Evolutionary conservation across 2,329 filamentous ascomycete genomes (phyloP).

Genomic region (Pseudocercospora musae): DNA sequence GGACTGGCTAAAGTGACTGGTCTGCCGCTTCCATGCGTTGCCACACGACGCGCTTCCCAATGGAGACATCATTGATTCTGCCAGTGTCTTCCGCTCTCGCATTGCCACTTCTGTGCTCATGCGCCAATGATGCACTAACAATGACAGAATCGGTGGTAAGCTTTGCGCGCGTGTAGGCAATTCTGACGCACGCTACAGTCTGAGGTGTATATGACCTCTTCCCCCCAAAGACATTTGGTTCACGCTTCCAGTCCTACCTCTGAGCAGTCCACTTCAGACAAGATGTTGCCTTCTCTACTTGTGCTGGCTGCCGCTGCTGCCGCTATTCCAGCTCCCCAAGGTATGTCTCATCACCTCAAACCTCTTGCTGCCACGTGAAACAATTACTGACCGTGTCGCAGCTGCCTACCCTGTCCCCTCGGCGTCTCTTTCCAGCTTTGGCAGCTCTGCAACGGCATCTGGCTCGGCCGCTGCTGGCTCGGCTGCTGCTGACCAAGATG

Average conservation of each 20-base stretch:
- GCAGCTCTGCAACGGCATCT: neutral
- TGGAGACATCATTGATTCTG: neutral
- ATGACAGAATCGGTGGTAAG: neutral
- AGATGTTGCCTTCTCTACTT: constrained; percentile 12
- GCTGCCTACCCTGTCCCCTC: neutral
- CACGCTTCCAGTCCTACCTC: neutral
- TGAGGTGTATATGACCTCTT: neutral
- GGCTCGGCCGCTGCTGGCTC: constrained; percentile 1
- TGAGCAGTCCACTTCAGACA: constrained; percentile 1
- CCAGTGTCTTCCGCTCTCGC: neutral
- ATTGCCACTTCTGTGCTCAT: neutral
- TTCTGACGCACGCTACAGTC: neutral
- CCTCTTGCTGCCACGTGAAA: neutral
- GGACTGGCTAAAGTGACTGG: neutral
- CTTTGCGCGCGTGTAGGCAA: neutral
- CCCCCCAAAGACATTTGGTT: neutral
- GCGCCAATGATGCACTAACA: neutral
- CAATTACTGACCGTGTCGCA: neutral
- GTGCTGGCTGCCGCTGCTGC: constrained; percentile 12
- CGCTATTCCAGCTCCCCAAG: constrained; percentile 14
- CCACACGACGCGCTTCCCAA: neutral
- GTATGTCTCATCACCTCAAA: neutral
- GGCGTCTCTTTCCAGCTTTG: neutral
- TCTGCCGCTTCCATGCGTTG: neutral
- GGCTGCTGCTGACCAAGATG: constrained; percentile 22